Conservation (phyloP, 441 rosid genomes). For the Gossypium laxum region DNA sequence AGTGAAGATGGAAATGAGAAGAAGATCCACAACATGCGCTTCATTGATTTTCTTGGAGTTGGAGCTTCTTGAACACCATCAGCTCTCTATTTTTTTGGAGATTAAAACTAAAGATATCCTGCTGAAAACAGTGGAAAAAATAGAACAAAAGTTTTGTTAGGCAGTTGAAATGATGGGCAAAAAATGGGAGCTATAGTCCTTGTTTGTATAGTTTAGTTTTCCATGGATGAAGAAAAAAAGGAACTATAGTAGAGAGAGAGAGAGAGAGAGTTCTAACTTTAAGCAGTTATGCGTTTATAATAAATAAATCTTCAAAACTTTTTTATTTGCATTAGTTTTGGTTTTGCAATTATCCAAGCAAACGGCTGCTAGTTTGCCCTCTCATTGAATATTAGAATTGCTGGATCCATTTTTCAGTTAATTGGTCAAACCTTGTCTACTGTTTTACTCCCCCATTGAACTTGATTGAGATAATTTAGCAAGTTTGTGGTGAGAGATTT, state of each 20-base stretch:
- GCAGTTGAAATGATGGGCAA: background rate
- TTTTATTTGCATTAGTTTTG: background rate
- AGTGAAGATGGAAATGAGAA: conserved; percentile 15
- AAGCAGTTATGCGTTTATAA: background rate
- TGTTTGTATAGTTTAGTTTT: conserved; percentile 12
- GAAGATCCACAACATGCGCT: conserved; percentile 21
- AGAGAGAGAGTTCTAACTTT: background rate
- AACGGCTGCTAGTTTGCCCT: too few relatives aligned
- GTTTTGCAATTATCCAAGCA: background rate
- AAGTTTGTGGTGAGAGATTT: too few relatives aligned
- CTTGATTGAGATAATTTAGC: too few relatives aligned
- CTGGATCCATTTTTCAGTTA: too few relatives aligned
- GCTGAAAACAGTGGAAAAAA: background rate
- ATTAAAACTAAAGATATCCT: background rate
- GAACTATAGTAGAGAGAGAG: background rate
- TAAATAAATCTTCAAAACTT: background rate
- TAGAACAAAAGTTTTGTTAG: background rate
- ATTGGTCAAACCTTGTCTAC: too few relatives aligned
- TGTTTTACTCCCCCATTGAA: too few relatives aligned
- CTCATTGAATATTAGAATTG: too few relatives aligned
- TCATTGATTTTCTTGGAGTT: conserved; percentile 64
- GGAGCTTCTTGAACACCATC: conserved; percentile 24
- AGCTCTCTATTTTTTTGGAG: background rate
- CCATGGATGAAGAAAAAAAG: background rate
- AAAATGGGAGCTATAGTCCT: background rate